phyloP scores from a whole-genome alignment of 164 flowering plant genomes.

The Magnolia kwangsiensis region DNA sequence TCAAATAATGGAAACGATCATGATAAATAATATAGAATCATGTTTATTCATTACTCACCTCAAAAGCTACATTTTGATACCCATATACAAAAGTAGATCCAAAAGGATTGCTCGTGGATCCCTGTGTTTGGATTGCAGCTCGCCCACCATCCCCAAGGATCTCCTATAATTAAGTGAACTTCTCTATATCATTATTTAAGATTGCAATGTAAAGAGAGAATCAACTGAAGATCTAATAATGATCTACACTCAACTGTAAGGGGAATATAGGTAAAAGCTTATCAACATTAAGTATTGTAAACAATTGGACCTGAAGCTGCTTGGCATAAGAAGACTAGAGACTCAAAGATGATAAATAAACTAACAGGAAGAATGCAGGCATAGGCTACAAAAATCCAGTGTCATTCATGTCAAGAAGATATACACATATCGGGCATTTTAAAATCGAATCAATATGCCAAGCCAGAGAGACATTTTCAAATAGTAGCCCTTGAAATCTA shows the following conservation, averaged over 20 bases:
- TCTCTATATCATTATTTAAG: neutral
- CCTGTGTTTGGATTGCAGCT: constrained; percentile 95
- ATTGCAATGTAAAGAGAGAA: neutral
- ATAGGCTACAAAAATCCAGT: too few species aligned
- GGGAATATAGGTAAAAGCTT: neutral
- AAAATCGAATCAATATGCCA: too few species aligned
- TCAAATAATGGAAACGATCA: neutral
- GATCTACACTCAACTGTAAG: neutral
- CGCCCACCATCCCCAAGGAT: constrained; percentile 94
- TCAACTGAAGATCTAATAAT: neutral
- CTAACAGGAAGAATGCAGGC: too few species aligned
- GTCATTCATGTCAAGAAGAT: too few species aligned
- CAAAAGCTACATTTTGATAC: constrained; percentile 88
- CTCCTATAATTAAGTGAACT: constrained; percentile 41
- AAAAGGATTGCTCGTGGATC: constrained; percentile 89
- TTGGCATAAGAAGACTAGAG: too few species aligned
- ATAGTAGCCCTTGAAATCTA: too few species aligned
- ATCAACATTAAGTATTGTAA: too few species aligned
- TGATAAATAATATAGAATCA: neutral
- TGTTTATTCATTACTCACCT: constrained; percentile 45
- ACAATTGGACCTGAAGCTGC: too few species aligned
- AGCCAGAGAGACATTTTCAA: too few species aligned
- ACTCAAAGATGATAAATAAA: too few species aligned
- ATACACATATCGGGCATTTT: too few species aligned
- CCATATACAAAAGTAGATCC: constrained; percentile 97